Percentiles rank a stretch among this genome's conserved stretches.
These are phyloP conservation scores for Pelagomonas calceolata DNA, from an alignment of 108 stramenopile species.

Conservation along the genomic window DNA sequence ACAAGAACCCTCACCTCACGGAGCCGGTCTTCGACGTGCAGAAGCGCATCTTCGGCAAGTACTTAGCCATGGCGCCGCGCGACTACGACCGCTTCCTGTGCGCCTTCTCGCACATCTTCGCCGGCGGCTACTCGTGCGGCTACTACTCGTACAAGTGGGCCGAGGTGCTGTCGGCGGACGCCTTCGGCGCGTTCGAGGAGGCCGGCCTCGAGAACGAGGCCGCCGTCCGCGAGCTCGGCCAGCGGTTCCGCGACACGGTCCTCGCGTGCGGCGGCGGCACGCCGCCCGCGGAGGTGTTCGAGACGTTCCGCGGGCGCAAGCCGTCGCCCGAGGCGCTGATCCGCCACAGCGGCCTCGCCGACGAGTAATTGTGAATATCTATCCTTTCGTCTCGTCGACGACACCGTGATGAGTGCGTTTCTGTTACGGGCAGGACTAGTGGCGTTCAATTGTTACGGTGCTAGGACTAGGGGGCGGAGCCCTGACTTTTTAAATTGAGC, in stretches of 20 bases:
- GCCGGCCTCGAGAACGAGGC: conserved; percentile 91
- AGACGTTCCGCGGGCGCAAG: conserved; percentile 84
- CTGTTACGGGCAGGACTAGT: too few relatives aligned
- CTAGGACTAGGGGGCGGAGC: too few relatives aligned
- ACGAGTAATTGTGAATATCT: too few relatives aligned
- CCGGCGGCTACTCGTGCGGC: conserved; percentile 87
- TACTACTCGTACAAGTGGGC: conserved; percentile 97
- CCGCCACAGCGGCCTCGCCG: conserved; percentile 82
- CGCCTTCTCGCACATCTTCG: conserved; percentile 90
- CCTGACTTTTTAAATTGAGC: too few relatives aligned
- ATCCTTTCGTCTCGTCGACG: too few relatives aligned
- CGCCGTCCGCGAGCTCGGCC: conserved; percentile 62
- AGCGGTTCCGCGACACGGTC: conserved; percentile 83
- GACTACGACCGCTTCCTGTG: conserved; percentile 93
- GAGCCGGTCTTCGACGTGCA: conserved; percentile 84
- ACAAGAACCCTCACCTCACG: conserved; percentile 59
- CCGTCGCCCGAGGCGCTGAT: conserved; percentile 86
- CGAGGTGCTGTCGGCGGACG: conserved; percentile 94
- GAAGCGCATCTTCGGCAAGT: conserved; percentile 61
- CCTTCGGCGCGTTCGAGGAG: conserved; percentile 95
- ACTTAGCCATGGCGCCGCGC: conserved; percentile 72
- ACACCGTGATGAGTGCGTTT: too few relatives aligned
- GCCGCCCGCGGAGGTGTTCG: conserved; percentile 80
- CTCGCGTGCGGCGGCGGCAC: conserved; percentile 76
- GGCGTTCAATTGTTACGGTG: too few relatives aligned